Conservation (phyloP, 1,284 basidiomycete genomes). For the Omphalotus olearius region DNA sequence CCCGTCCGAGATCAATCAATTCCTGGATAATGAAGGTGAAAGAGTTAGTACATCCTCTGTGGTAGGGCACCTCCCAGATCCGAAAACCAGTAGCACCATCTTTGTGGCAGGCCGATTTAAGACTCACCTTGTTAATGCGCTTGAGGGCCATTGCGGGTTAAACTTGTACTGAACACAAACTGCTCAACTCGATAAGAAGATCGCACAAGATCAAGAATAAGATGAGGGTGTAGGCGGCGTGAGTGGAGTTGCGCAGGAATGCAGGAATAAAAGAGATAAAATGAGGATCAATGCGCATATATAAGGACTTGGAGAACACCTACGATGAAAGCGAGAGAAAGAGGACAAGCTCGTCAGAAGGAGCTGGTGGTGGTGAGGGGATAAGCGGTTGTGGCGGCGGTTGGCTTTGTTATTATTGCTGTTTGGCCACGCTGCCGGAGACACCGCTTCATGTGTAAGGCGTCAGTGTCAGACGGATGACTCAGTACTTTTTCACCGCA, state of each 20-base stretch:
- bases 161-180: conserved; percentile 25
- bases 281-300: neutral
- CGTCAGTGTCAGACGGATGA: neutral
- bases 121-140: conserved; percentile 95
- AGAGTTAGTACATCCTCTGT: conserved; percentile 1
- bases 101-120: conserved; percentile 2
- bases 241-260: conserved; percentile 16
- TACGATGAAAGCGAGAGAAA: conserved; percentile 11
- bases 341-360: conserved; percentile 9
- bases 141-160: conserved; percentile 80
- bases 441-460: conserved; percentile 8
- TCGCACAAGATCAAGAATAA: conserved; percentile 31
- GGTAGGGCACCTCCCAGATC: conserved; percentile 11
- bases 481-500: neutral
- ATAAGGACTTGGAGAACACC: conserved; percentile 13
- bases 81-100: conserved; percentile 13
- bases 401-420: conserved; percentile 11
- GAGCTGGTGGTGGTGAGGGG: conserved; percentile 48
- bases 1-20: conserved; percentile 94
- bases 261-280: neutral
- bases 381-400: conserved; percentile 28
- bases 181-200: conserved; percentile 29
- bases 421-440: conserved; percentile 5
- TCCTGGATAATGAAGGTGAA: conserved; percentile 53
- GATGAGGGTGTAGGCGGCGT: conserved; percentile 11